Conservation (phyloP, 2,329 filamentous ascomycete genomes). For the Xylaria sp. region DNA sequence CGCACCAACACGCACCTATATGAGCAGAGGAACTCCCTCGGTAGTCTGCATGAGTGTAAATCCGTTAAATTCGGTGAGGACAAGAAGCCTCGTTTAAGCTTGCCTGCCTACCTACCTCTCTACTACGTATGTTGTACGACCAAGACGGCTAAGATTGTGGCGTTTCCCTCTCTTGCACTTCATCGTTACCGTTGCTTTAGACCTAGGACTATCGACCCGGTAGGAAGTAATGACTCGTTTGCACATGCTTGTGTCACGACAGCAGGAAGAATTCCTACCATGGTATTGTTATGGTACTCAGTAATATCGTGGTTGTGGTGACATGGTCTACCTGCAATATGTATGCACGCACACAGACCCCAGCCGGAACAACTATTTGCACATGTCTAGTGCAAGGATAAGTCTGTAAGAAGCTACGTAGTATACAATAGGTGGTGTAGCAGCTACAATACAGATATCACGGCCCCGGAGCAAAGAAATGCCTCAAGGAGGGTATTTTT, state of each 20-base stretch:
- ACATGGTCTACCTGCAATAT: slow-evolving; percentile 11
- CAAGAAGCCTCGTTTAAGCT: slow-evolving; percentile 8
- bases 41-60: not conserved
- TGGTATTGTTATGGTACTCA: not conserved
- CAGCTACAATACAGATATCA: not conserved
- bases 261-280: slow-evolving; percentile 3
- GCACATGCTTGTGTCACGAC: slow-evolving; percentile 16
- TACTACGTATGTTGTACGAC: not conserved
- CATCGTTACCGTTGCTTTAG: not conserved
- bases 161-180: not conserved
- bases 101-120: slow-evolving; percentile 1
- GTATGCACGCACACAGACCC: not conserved
- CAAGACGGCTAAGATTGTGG: not conserved
- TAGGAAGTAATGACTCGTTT: slow-evolving; percentile 8
- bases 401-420: not conserved
- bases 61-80: not conserved
- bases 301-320: not conserved
- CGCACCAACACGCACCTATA: not conserved
- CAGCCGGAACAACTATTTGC: slow-evolving; percentile 9
- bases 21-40: not conserved
- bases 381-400: slow-evolving; percentile 20
- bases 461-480: slow-evolving; percentile 29
- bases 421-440: not conserved
- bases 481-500: slow-evolving; percentile 31
- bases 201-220: not conserved